A percentile compares a stretch with the other conserved stretches of the same genome.
Evolutionary conservation across 208 protist genomes (phyloP).

Genomic region (Trypanosoma scelopori): DNA sequence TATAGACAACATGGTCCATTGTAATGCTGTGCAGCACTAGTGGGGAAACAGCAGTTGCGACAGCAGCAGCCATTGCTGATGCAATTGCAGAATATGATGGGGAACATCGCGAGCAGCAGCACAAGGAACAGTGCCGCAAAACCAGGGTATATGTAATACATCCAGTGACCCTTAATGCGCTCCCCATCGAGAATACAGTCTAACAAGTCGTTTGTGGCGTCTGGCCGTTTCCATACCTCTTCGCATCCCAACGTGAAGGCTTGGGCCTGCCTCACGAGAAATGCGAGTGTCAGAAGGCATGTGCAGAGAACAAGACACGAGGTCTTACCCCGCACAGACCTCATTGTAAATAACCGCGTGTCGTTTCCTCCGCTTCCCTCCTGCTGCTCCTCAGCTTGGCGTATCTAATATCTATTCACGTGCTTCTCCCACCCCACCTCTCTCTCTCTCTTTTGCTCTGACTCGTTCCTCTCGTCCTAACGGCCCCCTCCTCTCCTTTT

Average conservation of each 20-base stretch:
- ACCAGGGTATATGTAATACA: slow-evolving; percentile 65
- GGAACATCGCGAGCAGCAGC: slow-evolving; percentile 51
- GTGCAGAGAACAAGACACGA: neutral
- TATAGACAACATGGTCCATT: slow-evolving; percentile 20
- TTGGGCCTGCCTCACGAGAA: slow-evolving; percentile 11
- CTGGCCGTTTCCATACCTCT: slow-evolving; percentile 58
- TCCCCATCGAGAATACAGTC: slow-evolving; percentile 52
- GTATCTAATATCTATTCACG: too few species aligned
- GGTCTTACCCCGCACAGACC: neutral
- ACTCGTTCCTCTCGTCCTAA: neutral
- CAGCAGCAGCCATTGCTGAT: slow-evolving; percentile 32
- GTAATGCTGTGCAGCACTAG: slow-evolving; percentile 27
- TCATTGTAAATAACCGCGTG: too few species aligned
- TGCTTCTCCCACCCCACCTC: neutral
- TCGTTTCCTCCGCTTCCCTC: too few species aligned
- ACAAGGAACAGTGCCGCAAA: slow-evolving; percentile 61
- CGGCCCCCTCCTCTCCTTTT: neutral
- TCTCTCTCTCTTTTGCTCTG: too few species aligned
- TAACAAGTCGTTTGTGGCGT: slow-evolving; percentile 42
- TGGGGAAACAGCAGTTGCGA: slow-evolving; percentile 30
- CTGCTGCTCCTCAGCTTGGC: too few species aligned
- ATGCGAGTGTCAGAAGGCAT: slow-evolving; percentile 9
- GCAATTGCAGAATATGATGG: slow-evolving; percentile 47
- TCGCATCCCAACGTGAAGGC: slow-evolving; percentile 48
- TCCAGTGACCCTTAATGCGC: slow-evolving; percentile 57